A percentile compares a stretch with the other conserved stretches of the same genome.
Conservation (phyloP, 345 rosid species). For the Corymbia maculata region DNA sequence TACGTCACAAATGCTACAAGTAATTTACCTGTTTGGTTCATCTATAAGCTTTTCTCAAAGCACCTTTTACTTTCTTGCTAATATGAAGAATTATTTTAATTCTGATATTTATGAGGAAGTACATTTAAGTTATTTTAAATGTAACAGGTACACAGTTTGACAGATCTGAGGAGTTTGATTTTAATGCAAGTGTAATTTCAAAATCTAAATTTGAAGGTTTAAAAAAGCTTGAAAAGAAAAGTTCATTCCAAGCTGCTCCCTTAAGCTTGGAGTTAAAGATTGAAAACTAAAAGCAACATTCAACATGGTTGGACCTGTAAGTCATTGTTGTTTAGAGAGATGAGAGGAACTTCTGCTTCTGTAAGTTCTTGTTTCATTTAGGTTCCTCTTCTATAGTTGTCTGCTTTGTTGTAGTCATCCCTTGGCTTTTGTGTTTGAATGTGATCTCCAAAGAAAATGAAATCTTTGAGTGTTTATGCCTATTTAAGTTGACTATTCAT, state of each 20-base stretch:
- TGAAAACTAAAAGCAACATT: neutral
- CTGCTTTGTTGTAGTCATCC: neutral
- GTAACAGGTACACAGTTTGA: neutral
- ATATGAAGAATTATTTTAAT: neutral
- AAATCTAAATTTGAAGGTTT: neutral
- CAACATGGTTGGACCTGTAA: neutral
- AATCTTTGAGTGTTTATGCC: neutral
- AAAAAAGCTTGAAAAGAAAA: neutral
- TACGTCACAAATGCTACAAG: neutral
- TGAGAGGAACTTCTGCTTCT: conserved; percentile 77
- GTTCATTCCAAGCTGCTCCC: neutral
- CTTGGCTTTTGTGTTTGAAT: neutral
- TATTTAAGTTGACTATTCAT: neutral
- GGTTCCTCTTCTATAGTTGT: neutral
- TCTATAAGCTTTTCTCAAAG: neutral
- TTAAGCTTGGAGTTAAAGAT: neutral
- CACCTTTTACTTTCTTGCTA: neutral
- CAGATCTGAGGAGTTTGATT: neutral
- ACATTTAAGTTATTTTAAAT: neutral
- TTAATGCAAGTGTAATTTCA: neutral
- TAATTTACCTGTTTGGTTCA: neutral
- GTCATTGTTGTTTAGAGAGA: conserved; percentile 39
- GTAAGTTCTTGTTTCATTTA: conserved; percentile 31
- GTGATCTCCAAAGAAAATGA: neutral
- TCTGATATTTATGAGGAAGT: neutral